Evolutionary conservation across 2,329 filamentous ascomycete species (phyloP).

Genomic region (Alternaria postmessia): DNA sequence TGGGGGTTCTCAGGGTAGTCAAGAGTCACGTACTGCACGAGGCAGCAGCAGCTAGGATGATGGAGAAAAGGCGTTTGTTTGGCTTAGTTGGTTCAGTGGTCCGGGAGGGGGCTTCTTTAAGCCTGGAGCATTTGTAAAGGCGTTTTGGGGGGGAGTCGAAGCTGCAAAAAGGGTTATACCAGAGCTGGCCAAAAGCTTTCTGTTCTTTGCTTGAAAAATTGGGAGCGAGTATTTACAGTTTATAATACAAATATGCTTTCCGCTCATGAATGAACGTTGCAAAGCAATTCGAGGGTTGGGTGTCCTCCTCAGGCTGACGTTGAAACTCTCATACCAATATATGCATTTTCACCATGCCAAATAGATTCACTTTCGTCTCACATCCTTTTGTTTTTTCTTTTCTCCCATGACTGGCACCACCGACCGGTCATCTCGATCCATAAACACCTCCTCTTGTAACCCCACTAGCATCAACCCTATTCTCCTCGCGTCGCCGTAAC

Average conservation of each 20-base stretch:
- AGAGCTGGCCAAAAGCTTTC: constrained; percentile 24
- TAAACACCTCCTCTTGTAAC: constrained; percentile 30
- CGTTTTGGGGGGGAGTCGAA: constrained; percentile 13
- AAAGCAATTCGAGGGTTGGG: too few species aligned
- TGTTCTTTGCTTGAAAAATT: neutral
- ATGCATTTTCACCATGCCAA: neutral
- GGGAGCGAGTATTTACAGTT: constrained; percentile 10
- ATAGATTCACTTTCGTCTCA: neutral
- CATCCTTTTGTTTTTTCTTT: neutral
- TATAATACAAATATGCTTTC: constrained; percentile 24
- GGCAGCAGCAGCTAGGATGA: neutral
- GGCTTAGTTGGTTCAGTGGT: neutral
- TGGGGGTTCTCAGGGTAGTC: neutral
- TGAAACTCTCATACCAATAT: too few species aligned
- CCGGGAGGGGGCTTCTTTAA: neutral
- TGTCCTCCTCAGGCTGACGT: too few species aligned
- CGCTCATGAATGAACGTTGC: neutral
- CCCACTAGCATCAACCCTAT: constrained; percentile 28
- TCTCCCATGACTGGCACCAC: neutral
- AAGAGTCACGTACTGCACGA: neutral
- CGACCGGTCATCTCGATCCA: constrained; percentile 1
- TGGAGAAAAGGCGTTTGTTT: constrained; percentile 1
- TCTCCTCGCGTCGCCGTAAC: constrained; percentile 24
- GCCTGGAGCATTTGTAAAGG: constrained; percentile 24
- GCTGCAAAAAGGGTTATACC: constrained; percentile 28